phyloP scores from a whole-genome alignment of 1,284 basidiomycete species.

The Coniophora puteana region DNA sequence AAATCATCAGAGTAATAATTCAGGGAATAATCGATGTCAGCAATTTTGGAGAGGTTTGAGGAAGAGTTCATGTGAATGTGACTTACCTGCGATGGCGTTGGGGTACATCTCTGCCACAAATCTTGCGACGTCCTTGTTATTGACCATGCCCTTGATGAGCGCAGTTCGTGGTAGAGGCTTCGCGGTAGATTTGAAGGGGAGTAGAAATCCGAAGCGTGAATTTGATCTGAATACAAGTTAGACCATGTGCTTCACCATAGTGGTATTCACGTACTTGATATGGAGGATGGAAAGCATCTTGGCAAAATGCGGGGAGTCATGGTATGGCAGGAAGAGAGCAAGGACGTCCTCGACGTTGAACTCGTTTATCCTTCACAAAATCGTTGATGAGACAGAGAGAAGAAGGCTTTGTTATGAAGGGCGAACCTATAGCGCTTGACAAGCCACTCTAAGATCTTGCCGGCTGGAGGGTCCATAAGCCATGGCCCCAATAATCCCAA shows the following conservation, averaged over 20 bases:
- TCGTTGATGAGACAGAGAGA: not conserved
- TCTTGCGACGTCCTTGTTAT: slow-evolving; percentile 69
- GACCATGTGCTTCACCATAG: not conserved
- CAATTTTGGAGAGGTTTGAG: not conserved
- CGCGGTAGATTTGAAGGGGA: slow-evolving; percentile 72
- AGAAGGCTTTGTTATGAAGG: not conserved
- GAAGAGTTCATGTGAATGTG: not conserved
- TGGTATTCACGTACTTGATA: slow-evolving; percentile 50
- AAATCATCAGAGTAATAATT: not conserved
- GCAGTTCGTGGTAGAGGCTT: slow-evolving; percentile 66
- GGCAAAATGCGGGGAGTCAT: slow-evolving; percentile 92
- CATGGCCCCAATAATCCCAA: slow-evolving; percentile 75
- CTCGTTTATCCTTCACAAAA: slow-evolving; percentile 74
- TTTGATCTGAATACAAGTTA: slow-evolving; percentile 32
- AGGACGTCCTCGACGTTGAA: slow-evolving; percentile 87
- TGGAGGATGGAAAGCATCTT: slow-evolving; percentile 90
- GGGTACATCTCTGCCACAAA: slow-evolving; percentile 68
- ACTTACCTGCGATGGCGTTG: slow-evolving; percentile 47
- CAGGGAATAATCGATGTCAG: slow-evolving; percentile 6
- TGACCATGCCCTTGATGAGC: slow-evolving; percentile 73
- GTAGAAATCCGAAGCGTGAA: slow-evolving; percentile 62
- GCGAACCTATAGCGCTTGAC: slow-evolving; percentile 87
- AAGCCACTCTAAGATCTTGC: slow-evolving; percentile 95
- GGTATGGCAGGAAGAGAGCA: slow-evolving; percentile 88
- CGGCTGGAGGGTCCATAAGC: slow-evolving; percentile 78